phyloP scores from a whole-genome alignment of 768 basidiomycete genomes.

The Lentinula sp. region DNA sequence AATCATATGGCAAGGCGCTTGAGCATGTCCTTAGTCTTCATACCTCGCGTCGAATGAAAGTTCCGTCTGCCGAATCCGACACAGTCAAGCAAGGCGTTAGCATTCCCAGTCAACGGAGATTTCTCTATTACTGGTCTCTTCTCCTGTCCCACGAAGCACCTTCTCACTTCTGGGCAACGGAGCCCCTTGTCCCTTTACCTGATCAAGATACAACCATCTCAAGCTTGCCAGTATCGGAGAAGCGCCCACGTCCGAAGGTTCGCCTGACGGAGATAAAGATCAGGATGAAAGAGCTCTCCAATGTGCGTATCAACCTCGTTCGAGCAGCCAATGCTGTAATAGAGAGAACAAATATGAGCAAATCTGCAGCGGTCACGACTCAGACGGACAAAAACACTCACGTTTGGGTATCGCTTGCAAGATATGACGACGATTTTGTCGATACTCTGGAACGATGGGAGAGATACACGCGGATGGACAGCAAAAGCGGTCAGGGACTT shows the following conservation, averaged over 20 bases:
- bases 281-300: slow-evolving; percentile 52
- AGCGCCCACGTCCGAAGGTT: slow-evolving; percentile 35
- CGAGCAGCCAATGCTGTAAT: slow-evolving; percentile 53
- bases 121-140: slow-evolving; percentile 73
- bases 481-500: slow-evolving; percentile 15
- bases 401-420: slow-evolving; percentile 71
- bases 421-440: slow-evolving; percentile 72
- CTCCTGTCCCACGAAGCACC: slow-evolving; percentile 54
- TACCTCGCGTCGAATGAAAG: slow-evolving; percentile 65
- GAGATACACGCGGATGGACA: slow-evolving; percentile 37
- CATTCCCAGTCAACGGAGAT: slow-evolving; percentile 78
- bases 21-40: slow-evolving; percentile 61
- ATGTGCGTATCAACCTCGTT: slow-evolving; percentile 43
- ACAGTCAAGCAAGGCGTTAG: slow-evolving; percentile 56
- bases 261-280: slow-evolving; percentile 51
- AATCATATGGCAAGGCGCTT: slow-evolving; percentile 32
- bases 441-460: slow-evolving; percentile 61
- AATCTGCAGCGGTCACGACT: slow-evolving; percentile 15
- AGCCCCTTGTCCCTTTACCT: slow-evolving; percentile 5
- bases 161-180: slow-evolving; percentile 36
- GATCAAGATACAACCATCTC: neutral
- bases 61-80: slow-evolving; percentile 20
- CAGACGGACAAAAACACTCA: slow-evolving; percentile 27
- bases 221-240: slow-evolving; percentile 7
- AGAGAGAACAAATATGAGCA: slow-evolving; percentile 34